Percentiles rank a stretch among this genome's conserved stretches.
These are phyloP conservation scores for Talaromyces sp. DNA, from an alignment of 2,329 filamentous ascomycete genomes.

Conservation along the genomic window DNA sequence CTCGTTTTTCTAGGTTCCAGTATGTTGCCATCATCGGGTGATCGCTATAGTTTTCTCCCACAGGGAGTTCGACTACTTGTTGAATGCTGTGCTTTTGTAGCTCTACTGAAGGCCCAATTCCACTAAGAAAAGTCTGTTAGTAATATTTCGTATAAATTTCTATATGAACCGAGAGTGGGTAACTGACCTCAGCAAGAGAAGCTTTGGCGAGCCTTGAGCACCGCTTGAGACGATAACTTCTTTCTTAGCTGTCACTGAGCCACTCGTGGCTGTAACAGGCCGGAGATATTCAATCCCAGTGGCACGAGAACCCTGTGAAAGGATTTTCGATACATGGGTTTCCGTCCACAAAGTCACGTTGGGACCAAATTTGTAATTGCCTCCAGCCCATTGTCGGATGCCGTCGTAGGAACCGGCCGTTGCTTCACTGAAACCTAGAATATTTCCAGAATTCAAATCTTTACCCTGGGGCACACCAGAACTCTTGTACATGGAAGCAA, in stretches of 20 bases:
- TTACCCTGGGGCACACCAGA: not conserved
- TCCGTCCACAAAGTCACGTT: slow-evolving; percentile 1
- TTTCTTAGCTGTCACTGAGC: not conserved
- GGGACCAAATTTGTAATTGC: not conserved
- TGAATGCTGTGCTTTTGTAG: not conserved
- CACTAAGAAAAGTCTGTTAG: not conserved
- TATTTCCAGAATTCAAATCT: not conserved
- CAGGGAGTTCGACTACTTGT: not conserved
- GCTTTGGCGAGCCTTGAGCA: not conserved
- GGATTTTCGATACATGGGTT: not conserved
- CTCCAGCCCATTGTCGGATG: not conserved
- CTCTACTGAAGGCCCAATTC: not conserved
- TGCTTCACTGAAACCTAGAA: not conserved
- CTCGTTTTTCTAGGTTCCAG: slow-evolving; percentile 1
- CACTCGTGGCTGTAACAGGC: not conserved
- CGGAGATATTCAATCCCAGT: not conserved
- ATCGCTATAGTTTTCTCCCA: not conserved
- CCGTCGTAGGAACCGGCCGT: not conserved
- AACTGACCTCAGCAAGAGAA: not conserved
- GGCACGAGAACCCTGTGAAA: not conserved
- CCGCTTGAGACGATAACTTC: not conserved
- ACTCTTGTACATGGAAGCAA: not conserved
- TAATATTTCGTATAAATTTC: not conserved
- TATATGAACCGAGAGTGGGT: not conserved
- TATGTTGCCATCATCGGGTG: not conserved